A percentile compares a stretch with the other conserved stretches of the same genome.
phyloP scores from a whole-genome alignment of 176 grass and related monocot species.

The Eremochloa ophiuroides region DNA sequence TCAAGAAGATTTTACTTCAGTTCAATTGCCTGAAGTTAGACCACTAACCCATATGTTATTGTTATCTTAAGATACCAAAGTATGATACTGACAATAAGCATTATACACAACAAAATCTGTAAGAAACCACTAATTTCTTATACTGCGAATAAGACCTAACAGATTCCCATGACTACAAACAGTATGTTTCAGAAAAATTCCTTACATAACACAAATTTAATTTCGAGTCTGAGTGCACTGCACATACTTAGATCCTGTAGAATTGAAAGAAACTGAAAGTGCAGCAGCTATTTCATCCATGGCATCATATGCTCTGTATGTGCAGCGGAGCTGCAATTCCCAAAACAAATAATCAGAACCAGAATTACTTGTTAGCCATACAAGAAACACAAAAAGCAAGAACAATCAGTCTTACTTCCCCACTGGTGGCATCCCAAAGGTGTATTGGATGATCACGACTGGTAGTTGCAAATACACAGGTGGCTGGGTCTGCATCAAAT shows the following conservation, averaged over 20 bases:
- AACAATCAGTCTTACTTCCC: constrained; percentile 50
- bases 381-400: constrained; percentile 1
- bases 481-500: constrained; percentile 54
- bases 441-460: constrained; percentile 90
- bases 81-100: background rate
- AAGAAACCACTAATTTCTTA: background rate
- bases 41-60: background rate
- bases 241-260: constrained; percentile 81
- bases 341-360: background rate
- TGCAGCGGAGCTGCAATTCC: constrained; percentile 75
- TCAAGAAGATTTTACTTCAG: constrained; percentile 3
- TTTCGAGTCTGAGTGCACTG: background rate
- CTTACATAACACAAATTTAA: background rate
- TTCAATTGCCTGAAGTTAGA: background rate
- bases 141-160: background rate
- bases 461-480: constrained; percentile 83
- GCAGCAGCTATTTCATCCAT: constrained; percentile 94
- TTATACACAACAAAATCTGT: background rate
- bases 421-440: constrained; percentile 82
- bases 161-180: background rate
- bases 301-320: constrained; percentile 90
- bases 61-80: background rate
- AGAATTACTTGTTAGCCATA: background rate
- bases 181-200: background rate
- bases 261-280: constrained; percentile 90